A percentile compares a stretch with the other conserved stretches of the same genome.
Evolutionary conservation across 345 rosid species (phyloP).

Genomic region (Hibiscus mutabilis): DNA sequence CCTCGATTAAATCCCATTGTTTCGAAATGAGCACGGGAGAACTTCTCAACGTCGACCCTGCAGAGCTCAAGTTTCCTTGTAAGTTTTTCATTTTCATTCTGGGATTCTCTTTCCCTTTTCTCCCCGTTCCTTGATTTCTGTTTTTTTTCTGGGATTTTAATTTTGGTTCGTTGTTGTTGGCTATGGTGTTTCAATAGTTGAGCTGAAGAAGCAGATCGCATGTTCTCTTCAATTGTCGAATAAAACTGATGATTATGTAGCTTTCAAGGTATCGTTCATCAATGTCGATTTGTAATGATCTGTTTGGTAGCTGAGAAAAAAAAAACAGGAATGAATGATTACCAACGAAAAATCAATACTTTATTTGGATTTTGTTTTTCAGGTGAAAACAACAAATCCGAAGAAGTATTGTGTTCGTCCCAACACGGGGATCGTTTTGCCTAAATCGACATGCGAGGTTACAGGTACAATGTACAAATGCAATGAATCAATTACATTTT

Average conservation of each 20-base stretch:
- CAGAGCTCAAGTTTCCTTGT: conserved; percentile 77
- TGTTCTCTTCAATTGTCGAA: conserved; percentile 68
- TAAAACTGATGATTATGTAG: conserved; percentile 56
- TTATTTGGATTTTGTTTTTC: conserved; percentile 16
- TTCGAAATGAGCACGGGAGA: conserved; percentile 59
- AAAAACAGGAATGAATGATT: neutral
- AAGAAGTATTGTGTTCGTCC: neutral
- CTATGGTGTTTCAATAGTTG: conserved; percentile 34
- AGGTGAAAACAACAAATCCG: conserved; percentile 30
- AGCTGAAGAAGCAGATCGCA: conserved; percentile 85
- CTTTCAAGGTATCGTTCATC: conserved; percentile 58
- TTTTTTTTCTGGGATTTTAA: conserved; percentile 11
- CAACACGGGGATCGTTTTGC: neutral
- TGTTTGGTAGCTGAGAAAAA: conserved; percentile 18
- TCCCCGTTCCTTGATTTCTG: neutral
- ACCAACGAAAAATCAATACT: neutral
- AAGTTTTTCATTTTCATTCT: conserved; percentile 9
- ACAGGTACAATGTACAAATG: neutral
- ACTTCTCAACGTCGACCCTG: conserved; percentile 66
- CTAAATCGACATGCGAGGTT: neutral
- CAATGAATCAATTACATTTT: neutral
- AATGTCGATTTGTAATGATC: neutral
- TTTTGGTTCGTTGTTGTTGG: conserved; percentile 1
- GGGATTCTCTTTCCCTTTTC: neutral
- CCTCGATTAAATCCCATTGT: neutral